Evolutionary conservation across 768 basidiomycete genomes (phyloP).

Genomic region (Suillus occidentalis): DNA sequence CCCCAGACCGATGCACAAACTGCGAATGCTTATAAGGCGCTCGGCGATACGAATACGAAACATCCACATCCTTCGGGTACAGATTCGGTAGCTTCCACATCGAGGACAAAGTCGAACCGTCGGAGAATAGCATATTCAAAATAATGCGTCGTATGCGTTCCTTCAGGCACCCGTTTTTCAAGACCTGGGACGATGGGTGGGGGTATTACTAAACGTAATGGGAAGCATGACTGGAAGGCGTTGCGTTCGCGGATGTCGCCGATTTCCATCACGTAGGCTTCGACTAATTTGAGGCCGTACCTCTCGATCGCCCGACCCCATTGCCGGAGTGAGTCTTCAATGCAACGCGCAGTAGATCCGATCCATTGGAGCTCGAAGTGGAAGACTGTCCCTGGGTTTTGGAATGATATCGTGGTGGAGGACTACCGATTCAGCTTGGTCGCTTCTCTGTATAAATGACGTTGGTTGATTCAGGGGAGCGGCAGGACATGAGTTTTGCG

Average conservation of each 20-base stretch:
- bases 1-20: constrained; percentile 88
- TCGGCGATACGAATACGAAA: constrained; percentile 87
- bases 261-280: constrained; percentile 91
- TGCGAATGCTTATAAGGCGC: constrained; percentile 79
- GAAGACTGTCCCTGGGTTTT: constrained; percentile 92
- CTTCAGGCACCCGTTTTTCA: constrained; percentile 66
- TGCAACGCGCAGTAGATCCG: constrained; percentile 86
- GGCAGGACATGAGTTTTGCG: constrained; percentile 5
- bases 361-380: constrained; percentile 99
- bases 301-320: constrained; percentile 85
- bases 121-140: constrained; percentile 80
- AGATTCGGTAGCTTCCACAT: constrained; percentile 75
- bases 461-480: constrained; percentile 4
- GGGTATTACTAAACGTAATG: constrained; percentile 71
- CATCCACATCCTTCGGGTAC: constrained; percentile 81
- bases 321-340: constrained; percentile 82
- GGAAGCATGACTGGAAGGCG: constrained; percentile 89
- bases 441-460: constrained; percentile 58
- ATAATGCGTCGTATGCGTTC: constrained; percentile 63
- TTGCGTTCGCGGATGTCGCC: constrained; percentile 82
- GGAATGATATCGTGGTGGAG: constrained; percentile 95
- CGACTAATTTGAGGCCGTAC: constrained; percentile 89
- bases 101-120: constrained; percentile 79
- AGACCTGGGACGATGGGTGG: constrained; percentile 73
- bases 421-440: constrained; percentile 84